Evolutionary conservation across 805 yeast species (phyloP).

Genomic region (Metschnikowia bowlesiae): DNA sequence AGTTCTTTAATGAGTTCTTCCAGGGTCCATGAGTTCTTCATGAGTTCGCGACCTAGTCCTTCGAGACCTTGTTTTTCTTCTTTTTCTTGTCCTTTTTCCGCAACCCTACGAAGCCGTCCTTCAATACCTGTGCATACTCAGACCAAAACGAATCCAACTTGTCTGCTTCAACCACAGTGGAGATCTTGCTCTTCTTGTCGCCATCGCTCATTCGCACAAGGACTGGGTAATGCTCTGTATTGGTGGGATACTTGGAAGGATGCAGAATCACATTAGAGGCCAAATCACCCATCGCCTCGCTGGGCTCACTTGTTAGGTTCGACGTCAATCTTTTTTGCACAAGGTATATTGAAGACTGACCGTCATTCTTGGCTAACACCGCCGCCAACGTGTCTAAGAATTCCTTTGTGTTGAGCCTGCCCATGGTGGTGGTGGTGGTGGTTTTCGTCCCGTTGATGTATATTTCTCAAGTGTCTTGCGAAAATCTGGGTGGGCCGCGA

Average conservation of each 20-base stretch:
- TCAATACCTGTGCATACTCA: constrained; percentile 64
- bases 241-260: constrained; percentile 16
- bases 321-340: constrained; percentile 51
- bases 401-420: constrained; percentile 29
- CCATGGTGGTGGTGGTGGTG: constrained; percentile 19
- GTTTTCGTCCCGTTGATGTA: background rate
- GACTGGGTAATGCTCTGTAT: constrained; percentile 48
- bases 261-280: constrained; percentile 29
- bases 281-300: constrained; percentile 22
- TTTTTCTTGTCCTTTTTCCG: constrained; percentile 79
- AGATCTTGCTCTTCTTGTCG: constrained; percentile 51
- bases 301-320: constrained; percentile 9
- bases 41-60: constrained; percentile 7
- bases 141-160: constrained; percentile 72
- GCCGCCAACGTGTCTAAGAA: constrained; percentile 24
- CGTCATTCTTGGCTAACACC: constrained; percentile 22
- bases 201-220: constrained; percentile 48
- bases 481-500: constrained; percentile 2
- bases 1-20: too few species aligned
- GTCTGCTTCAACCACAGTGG: constrained; percentile 65
- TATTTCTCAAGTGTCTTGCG: background rate
- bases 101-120: constrained; percentile 69
- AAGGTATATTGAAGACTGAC: constrained; percentile 51
- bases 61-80: constrained; percentile 39
- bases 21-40: too few species aligned